Evolutionary conservation across 2,329 filamentous ascomycete species (phyloP).

Genomic region (Fusarium lateritium): DNA sequence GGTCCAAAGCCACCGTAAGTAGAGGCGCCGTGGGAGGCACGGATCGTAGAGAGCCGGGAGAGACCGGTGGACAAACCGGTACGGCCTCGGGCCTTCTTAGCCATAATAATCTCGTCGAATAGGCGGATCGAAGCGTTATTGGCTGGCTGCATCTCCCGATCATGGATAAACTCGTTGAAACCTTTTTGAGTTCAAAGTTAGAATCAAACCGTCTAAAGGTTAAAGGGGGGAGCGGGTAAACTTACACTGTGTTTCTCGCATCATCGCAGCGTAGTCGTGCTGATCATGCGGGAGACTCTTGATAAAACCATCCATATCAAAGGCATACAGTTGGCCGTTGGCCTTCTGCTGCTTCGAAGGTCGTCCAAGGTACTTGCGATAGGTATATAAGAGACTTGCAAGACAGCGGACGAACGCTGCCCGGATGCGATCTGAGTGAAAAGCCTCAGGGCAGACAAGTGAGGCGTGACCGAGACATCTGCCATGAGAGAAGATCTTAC

Average conservation of each 20-base stretch:
- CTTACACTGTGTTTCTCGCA: slow-evolving; percentile 77
- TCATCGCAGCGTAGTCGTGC: slow-evolving; percentile 74
- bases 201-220: slow-evolving; percentile 3
- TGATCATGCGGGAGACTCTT: slow-evolving; percentile 76
- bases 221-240: slow-evolving; percentile 11
- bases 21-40: slow-evolving; percentile 68
- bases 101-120: slow-evolving; percentile 87
- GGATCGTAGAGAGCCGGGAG: slow-evolving; percentile 72
- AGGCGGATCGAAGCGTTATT: slow-evolving; percentile 78
- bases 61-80: slow-evolving; percentile 76
- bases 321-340: slow-evolving; percentile 72
- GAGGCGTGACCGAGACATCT: slow-evolving; percentile 74
- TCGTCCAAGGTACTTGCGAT: slow-evolving; percentile 73
- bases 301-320: slow-evolving; percentile 76
- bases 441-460: slow-evolving; percentile 74
- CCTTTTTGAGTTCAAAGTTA: slow-evolving; percentile 42
- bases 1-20: slow-evolving; percentile 57
- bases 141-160: slow-evolving; percentile 77
- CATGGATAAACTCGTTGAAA: slow-evolving; percentile 89
- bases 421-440: slow-evolving; percentile 73
- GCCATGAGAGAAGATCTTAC: slow-evolving; percentile 69
- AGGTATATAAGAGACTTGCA: slow-evolving; percentile 76
- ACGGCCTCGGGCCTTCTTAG: slow-evolving; percentile 79
- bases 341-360: slow-evolving; percentile 73
- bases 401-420: slow-evolving; percentile 76